Conservation (phyloP, 2,329 filamentous ascomycete genomes). For the Endocalyx cinctus region DNA sequence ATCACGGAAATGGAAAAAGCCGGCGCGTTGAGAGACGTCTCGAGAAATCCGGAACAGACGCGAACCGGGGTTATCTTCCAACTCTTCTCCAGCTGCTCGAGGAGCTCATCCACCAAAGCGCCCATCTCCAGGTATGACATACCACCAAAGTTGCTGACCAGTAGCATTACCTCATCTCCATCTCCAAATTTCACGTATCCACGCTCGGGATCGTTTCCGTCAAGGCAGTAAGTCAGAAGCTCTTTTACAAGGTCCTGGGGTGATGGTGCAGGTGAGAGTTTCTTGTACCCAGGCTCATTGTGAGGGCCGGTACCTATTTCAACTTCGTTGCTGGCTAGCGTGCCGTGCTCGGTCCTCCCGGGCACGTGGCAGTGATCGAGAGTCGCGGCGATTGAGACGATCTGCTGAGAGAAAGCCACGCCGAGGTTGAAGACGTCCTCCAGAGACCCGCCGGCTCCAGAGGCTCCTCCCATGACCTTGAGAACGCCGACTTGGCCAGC, state of each 20-base stretch:
- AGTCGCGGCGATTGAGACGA: slow-evolving; percentile 54
- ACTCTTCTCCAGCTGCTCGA: slow-evolving; percentile 41
- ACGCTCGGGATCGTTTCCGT: slow-evolving; percentile 47
- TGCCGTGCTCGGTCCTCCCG: slow-evolving; percentile 44
- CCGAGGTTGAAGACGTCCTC: slow-evolving; percentile 48
- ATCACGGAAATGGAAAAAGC: slow-evolving; percentile 66
- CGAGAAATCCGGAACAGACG: slow-evolving; percentile 58
- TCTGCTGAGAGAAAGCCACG: slow-evolving; percentile 43
- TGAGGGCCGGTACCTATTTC: slow-evolving; percentile 65
- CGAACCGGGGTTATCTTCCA: slow-evolving; percentile 50
- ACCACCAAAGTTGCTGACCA: slow-evolving; percentile 58
- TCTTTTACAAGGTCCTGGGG: slow-evolving; percentile 47
- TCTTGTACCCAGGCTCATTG: slow-evolving; percentile 59
- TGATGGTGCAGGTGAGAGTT: slow-evolving; percentile 47
- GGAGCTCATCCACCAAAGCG: slow-evolving; percentile 48
- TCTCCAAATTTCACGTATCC: slow-evolving; percentile 44
- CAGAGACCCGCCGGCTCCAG: slow-evolving; percentile 41
- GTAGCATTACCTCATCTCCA: slow-evolving; percentile 45
- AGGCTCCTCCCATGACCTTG: slow-evolving; percentile 51
- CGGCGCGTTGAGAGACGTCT: slow-evolving; percentile 68
- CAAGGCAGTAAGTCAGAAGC: slow-evolving; percentile 57
- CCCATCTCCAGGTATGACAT: slow-evolving; percentile 54
- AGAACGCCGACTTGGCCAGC: slow-evolving; percentile 57
- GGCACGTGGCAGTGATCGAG: slow-evolving; percentile 59
- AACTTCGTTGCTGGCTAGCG: slow-evolving; percentile 45